These are phyloP conservation scores for Agaricus blazei DNA, from an alignment of 768 basidiomycete species.

Conservation along the genomic window DNA sequence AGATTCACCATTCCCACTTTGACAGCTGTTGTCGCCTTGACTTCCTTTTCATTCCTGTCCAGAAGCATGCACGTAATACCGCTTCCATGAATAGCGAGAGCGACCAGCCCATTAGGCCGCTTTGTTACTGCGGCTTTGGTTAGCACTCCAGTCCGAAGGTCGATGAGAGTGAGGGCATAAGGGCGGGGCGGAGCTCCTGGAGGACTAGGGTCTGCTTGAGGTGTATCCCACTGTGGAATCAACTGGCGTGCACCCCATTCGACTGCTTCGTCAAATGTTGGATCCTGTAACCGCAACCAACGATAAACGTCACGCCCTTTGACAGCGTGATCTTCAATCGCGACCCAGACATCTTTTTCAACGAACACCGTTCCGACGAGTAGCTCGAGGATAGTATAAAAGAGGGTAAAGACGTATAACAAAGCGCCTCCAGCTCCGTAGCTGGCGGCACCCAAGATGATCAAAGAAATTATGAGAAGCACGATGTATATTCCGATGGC, in stretches of 20 bases:
- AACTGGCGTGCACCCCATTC: slow-evolving; percentile 13
- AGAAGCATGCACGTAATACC: slow-evolving; percentile 19
- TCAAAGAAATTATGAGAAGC: background rate
- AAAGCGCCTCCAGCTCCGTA: background rate
- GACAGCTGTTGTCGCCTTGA: background rate
- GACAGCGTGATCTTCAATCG: slow-evolving; percentile 9
- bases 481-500: background rate
- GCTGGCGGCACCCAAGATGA: background rate
- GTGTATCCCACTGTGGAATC: slow-evolving; percentile 5
- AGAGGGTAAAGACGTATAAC: background rate
- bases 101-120: slow-evolving; percentile 10
- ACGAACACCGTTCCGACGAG: slow-evolving; percentile 9
- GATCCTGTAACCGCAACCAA: slow-evolving; percentile 11
- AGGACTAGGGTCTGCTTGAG: background rate
- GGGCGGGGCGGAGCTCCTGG: background rate
- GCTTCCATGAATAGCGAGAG: slow-evolving; percentile 15
- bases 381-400: background rate
- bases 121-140: slow-evolving; percentile 5
- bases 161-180: slow-evolving; percentile 2
- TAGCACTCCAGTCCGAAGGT: slow-evolving; percentile 4
- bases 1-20: slow-evolving; percentile 19
- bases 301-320: background rate
- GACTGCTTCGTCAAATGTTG: background rate
- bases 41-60: slow-evolving; percentile 9
- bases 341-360: slow-evolving; percentile 10